Evolutionary conservation across 176 grass and related monocot species (phyloP).

Genomic region (Cenchrus fungigraminus): DNA sequence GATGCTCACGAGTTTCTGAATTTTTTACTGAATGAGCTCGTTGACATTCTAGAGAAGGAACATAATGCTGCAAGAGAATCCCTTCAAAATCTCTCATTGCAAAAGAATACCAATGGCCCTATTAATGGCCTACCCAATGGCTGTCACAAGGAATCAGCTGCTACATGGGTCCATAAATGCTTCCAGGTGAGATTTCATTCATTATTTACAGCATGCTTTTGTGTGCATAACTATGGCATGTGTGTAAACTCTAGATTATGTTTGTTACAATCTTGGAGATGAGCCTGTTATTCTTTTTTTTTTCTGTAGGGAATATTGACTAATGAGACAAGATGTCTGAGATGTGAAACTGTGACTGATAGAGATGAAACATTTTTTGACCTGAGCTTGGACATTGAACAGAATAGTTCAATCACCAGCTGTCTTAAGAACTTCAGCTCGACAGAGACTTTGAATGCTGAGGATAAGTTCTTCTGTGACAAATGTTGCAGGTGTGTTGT

Average conservation of each 20-base stretch:
- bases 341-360: conserved; percentile 97
- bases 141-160: conserved; percentile 64
- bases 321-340: conserved; percentile 93
- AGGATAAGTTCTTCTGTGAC: conserved; percentile 99
- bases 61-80: conserved; percentile 53
- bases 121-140: conserved; percentile 64
- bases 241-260: conserved; percentile 4
- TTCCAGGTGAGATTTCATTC: conserved; percentile 72
- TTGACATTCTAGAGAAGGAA: conserved; percentile 98
- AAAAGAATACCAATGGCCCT: conserved; percentile 66
- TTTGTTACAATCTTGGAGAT: conserved; percentile 29
- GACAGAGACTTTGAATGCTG: conserved; percentile 93
- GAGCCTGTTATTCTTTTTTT: conserved; percentile 17
- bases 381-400: conserved; percentile 94
- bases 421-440: conserved; percentile 99
- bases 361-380: conserved; percentile 99
- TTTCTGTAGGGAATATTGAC: conserved; percentile 88
- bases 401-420: conserved; percentile 98
- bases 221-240: not conserved
- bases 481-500: conserved; percentile 89
- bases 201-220: conserved; percentile 12
- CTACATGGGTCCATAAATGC: conserved; percentile 90
- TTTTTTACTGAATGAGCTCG: conserved; percentile 95
- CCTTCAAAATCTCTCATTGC: conserved; percentile 48
- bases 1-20: conserved; percentile 99